phyloP scores from a whole-genome alignment of 495 filamentous ascomycete genomes.

The Collariella sp. region DNA sequence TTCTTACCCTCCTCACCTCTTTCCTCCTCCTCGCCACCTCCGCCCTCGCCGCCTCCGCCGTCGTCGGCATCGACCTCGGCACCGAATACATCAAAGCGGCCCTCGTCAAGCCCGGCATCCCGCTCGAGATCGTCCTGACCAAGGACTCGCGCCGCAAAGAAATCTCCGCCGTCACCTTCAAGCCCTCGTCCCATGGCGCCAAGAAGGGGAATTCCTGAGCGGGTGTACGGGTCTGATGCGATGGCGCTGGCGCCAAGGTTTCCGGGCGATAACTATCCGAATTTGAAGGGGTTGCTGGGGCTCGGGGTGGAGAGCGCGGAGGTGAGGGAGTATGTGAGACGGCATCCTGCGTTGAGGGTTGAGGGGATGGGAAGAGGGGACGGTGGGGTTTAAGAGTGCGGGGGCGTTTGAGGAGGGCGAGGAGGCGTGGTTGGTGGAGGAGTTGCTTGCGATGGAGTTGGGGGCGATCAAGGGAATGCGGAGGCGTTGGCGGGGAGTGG shows the following conservation, averaged over 20 bases:
- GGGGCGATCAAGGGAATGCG: constrained; percentile 82
- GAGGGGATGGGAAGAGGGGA: constrained; percentile 53
- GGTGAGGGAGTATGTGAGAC: constrained; percentile 56
- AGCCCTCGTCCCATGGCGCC: constrained; percentile 56
- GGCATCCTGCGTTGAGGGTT: constrained; percentile 63
- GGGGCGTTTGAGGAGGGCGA: constrained; percentile 56
- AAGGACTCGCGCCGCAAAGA: constrained; percentile 98
- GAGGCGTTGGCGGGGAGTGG: constrained; percentile 65
- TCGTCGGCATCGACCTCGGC: constrained; percentile 88
- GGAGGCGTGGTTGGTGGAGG: constrained; percentile 77
- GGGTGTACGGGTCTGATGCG: constrained; percentile 86
- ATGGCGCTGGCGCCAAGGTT: constrained; percentile 78
- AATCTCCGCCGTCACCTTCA: constrained; percentile 84
- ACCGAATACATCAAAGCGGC: constrained; percentile 97
- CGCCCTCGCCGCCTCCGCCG: constrained; percentile 52
- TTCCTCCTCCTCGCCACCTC: constrained; percentile 43
- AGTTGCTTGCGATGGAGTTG: constrained; percentile 93
- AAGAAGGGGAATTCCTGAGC: constrained; percentile 63
- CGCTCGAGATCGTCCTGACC: constrained; percentile 96
- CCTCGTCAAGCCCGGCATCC: constrained; percentile 94
- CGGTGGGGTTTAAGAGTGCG: constrained; percentile 65
- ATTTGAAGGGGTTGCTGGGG: constrained; percentile 81
- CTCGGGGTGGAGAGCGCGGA: constrained; percentile 52
- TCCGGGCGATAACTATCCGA: constrained; percentile 86
- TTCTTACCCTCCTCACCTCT: constrained; percentile 42